Conservation (phyloP, 2,329 filamentous ascomycete genomes). For the Penicillium sp. region DNA sequence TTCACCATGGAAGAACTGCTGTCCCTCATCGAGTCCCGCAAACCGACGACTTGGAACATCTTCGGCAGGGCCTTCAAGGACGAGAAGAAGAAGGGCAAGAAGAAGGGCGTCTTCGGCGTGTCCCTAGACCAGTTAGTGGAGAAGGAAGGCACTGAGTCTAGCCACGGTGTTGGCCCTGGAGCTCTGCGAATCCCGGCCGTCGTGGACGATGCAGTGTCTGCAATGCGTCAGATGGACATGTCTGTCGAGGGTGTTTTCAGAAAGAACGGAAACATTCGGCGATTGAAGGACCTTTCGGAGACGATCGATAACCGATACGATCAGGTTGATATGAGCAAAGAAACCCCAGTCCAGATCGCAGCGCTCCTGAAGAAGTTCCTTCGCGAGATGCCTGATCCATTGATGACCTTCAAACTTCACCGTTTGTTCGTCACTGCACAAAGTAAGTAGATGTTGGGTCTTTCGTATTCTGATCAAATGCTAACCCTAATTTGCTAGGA, state of each 20-base stretch:
- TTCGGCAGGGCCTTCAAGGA: slow-evolving; percentile 95
- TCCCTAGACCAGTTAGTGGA: slow-evolving; percentile 87
- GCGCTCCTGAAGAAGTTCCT: slow-evolving; percentile 95
- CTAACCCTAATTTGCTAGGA: slow-evolving; percentile 51
- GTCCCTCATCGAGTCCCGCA: slow-evolving; percentile 88
- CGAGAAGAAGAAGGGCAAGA: slow-evolving; percentile 71
- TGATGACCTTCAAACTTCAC: slow-evolving; percentile 94
- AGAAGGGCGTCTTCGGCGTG: slow-evolving; percentile 93
- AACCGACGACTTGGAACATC: slow-evolving; percentile 97
- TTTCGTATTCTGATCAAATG: slow-evolving; percentile 11
- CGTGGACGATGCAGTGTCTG: slow-evolving; percentile 89
- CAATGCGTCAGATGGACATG: slow-evolving; percentile 98
- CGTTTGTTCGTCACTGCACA: slow-evolving; percentile 87
- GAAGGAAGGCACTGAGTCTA: slow-evolving; percentile 94
- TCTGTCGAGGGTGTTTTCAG: slow-evolving; percentile 98
- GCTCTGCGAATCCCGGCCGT: slow-evolving; percentile 89
- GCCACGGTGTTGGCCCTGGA: slow-evolving; percentile 91
- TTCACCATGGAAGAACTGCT: slow-evolving; percentile 95
- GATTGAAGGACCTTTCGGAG: slow-evolving; percentile 82
- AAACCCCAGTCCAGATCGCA: slow-evolving; percentile 91
- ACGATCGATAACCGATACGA: slow-evolving; percentile 86
- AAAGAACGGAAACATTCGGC: slow-evolving; percentile 98
- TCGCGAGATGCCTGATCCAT: slow-evolving; percentile 88
- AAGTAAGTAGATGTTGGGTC: slow-evolving; percentile 55
- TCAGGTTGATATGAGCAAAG: slow-evolving; percentile 80